Evolutionary conservation across 768 basidiomycete species (phyloP).

Genomic region (Podaxis sp.): DNA sequence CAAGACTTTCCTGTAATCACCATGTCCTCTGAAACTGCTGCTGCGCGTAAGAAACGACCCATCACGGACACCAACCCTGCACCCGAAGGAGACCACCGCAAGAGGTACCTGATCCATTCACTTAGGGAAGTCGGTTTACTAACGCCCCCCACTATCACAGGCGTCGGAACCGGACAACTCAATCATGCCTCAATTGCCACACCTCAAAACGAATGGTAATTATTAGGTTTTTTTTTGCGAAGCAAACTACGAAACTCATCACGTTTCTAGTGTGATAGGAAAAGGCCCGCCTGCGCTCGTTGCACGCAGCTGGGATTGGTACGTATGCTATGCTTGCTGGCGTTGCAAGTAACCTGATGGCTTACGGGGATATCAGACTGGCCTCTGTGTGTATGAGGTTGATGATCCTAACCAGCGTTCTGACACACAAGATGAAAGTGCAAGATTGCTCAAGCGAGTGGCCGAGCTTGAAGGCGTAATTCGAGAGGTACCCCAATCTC

Average conservation of each 20-base stretch:
- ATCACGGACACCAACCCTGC: slow-evolving; percentile 26
- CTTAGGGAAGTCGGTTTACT: slow-evolving; percentile 4
- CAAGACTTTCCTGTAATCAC: slow-evolving; percentile 10
- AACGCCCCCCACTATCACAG: slow-evolving; percentile 21
- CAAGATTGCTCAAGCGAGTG: slow-evolving; percentile 67
- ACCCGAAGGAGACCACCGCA: slow-evolving; percentile 53
- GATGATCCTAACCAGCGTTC: slow-evolving; percentile 67
- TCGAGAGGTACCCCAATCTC: slow-evolving; percentile 52
- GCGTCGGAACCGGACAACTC: slow-evolving; percentile 70
- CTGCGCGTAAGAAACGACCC: slow-evolving; percentile 27
- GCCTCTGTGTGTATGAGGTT: slow-evolving; percentile 81
- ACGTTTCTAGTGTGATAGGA: slow-evolving; percentile 41
- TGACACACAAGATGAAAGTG: slow-evolving; percentile 57
- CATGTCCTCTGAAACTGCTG: slow-evolving; percentile 30
- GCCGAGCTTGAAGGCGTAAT: slow-evolving; percentile 84
- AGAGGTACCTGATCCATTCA: slow-evolving; percentile 29
- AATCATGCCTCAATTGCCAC: slow-evolving; percentile 73
- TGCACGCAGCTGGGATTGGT: slow-evolving; percentile 52
- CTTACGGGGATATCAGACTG: slow-evolving; percentile 48
- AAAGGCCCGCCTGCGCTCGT: slow-evolving; percentile 48
- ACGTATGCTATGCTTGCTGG: slow-evolving; percentile 13
- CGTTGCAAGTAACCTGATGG: background rate
- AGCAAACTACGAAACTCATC: slow-evolving; percentile 11
- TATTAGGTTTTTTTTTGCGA: slow-evolving; percentile 1
- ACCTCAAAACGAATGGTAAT: slow-evolving; percentile 72